A percentile compares a stretch with the other conserved stretches of the same genome.
phyloP scores from a whole-genome alignment of 176 grass and related monocot species.

The Chloris gayana region DNA sequence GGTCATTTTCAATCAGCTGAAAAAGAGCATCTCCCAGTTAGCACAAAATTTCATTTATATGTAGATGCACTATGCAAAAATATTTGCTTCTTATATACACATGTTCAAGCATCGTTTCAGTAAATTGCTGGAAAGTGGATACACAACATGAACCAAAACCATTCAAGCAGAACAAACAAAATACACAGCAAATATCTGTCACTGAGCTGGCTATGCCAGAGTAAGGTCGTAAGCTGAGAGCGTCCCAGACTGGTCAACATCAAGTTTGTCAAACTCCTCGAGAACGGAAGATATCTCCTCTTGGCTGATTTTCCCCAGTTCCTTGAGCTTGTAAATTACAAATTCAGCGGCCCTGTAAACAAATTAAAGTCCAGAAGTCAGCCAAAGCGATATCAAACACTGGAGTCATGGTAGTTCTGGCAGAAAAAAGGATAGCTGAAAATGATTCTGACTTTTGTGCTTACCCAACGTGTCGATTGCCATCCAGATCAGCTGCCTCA shows the following conservation, averaged over 20 bases:
- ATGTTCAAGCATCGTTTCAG: background rate
- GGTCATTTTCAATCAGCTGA: too few relatives aligned
- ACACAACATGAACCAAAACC: background rate
- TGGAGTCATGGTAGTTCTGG: background rate
- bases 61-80: background rate
- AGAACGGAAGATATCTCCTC: constrained; percentile 82
- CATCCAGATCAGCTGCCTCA: constrained; percentile 88
- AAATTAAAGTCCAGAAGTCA: constrained; percentile 31
- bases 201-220: constrained; percentile 47
- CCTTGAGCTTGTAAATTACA: constrained; percentile 96
- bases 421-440: background rate
- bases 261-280: constrained; percentile 85
- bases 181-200: constrained; percentile 15
- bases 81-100: constrained; percentile 11
- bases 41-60: background rate
- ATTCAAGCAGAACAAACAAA: constrained; percentile 12
- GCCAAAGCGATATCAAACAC: background rate
- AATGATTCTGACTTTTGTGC: constrained; percentile 22
- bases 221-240: constrained; percentile 65
- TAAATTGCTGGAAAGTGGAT: background rate
- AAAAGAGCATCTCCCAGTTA: too few relatives aligned
- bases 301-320: constrained; percentile 87
- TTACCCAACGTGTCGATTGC: constrained; percentile 62
- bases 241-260: constrained; percentile 75
- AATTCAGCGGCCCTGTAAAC: constrained; percentile 80